Evolutionary conservation across 495 filamentous ascomycete genomes (phyloP).

Genomic region (Chaetomium cochliodes): DNA sequence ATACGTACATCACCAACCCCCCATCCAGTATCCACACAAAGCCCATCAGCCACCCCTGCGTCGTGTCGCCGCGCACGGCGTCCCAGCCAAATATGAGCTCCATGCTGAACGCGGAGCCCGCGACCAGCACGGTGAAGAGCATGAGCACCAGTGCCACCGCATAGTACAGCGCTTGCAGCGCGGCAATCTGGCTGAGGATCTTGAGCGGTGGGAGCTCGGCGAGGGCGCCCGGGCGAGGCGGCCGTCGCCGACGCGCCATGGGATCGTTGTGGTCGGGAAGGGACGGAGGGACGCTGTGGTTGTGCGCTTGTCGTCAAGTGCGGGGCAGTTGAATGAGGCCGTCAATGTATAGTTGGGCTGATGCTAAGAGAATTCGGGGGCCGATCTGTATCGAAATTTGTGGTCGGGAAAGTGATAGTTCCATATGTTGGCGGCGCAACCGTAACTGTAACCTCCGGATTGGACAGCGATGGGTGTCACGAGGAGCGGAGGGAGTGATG

Average conservation of each 20-base stretch:
- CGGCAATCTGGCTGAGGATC: slow-evolving; percentile 80
- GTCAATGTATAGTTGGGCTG: background rate
- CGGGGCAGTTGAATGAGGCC: background rate
- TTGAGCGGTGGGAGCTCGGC: slow-evolving; percentile 79
- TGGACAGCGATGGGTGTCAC: background rate
- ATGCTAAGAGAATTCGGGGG: too few species aligned
- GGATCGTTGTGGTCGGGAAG: background rate
- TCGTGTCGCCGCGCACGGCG: slow-evolving; percentile 82
- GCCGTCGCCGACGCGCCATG: slow-evolving; percentile 76
- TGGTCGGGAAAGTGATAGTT: background rate
- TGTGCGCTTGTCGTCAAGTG: background rate
- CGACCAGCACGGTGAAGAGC: slow-evolving; percentile 83
- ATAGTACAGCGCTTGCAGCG: slow-evolving; percentile 87
- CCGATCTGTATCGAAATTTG: too few species aligned
- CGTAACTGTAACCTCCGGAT: too few species aligned
- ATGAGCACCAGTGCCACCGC: slow-evolving; percentile 68
- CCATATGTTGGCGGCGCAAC: background rate
- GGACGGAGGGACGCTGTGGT: background rate
- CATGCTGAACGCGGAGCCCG: slow-evolving; percentile 67
- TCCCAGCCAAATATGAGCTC: slow-evolving; percentile 79
- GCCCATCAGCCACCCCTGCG: slow-evolving; percentile 86
- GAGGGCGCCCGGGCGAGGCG: slow-evolving; percentile 73
- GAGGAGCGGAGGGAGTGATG: background rate
- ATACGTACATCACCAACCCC: slow-evolving; percentile 66
- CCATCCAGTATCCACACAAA: slow-evolving; percentile 83